These are phyloP conservation scores for Cubamyces sp. DNA, from an alignment of 768 basidiomycete species.

Conservation along the genomic window DNA sequence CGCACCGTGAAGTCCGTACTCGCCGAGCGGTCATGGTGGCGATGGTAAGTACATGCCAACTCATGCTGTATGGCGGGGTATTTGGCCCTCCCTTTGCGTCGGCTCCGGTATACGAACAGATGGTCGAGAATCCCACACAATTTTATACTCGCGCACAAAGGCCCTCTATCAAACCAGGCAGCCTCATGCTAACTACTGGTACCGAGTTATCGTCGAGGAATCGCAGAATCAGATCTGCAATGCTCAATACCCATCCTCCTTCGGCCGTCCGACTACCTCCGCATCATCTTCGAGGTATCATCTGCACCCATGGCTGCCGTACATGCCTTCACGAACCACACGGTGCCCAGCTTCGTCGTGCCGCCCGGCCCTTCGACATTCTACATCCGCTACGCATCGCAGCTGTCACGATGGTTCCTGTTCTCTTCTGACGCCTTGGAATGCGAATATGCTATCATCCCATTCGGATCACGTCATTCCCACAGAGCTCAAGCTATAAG, in stretches of 20 bases:
- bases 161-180: too few species aligned
- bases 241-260: background rate
- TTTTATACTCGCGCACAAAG: too few species aligned
- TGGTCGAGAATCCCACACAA: too few species aligned
- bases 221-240: too few species aligned
- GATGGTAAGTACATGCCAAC: too few species aligned
- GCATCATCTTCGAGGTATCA: background rate
- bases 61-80: too few species aligned
- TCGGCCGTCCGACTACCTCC: conserved; percentile 1
- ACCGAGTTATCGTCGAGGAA: too few species aligned
- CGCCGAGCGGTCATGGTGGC: too few species aligned
- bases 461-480: conserved; percentile 11
- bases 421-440: conserved; percentile 14
- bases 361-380: background rate
- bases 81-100: too few species aligned
- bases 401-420: conserved; percentile 12
- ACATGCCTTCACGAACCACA: background rate
- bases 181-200: too few species aligned
- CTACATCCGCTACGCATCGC: background rate
- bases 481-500: background rate
- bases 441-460: conserved; percentile 14
- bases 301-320: conserved; percentile 1
- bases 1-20: too few species aligned
- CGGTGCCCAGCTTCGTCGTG: background rate
- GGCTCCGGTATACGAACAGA: too few species aligned